Base-by-base conservation (phyloP, 441 rosid genomes). In the Corymbia citriodora region DNA sequence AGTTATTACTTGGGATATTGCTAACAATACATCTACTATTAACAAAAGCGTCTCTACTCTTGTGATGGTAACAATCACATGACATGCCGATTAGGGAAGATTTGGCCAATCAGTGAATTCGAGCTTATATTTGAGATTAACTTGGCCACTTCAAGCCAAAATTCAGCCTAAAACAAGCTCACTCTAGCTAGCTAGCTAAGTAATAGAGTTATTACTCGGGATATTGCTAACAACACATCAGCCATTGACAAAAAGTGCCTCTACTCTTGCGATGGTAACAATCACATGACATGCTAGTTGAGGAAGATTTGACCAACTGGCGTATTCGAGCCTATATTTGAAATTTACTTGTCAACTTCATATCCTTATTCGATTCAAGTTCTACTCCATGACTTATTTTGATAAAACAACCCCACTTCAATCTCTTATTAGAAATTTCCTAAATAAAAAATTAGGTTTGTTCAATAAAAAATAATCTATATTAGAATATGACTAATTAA, bases 21-120 rank as follows among this genome's bases (percentile, higher is more conserved):
- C 23, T 31, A 31, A 68, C 4, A 68, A 31, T 68, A 33, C 5
- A 68, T 9, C 12, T 31, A 68, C 23, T 23, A 68, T 9, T 1
- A 7, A 68, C 79, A 8, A 17, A 63, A 29, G 40, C 3, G 1
- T 45, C 23, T 68, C 40, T 68, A 68, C 17, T 68, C 45, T 9
- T 31, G 79, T 0, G 23, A 3, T 68, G 17, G 45, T 31, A 68
- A 8, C 0, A 4, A 23, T 68, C 23, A 17, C 12, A 68, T 68
- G 79, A 9, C 45, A 68, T 8, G 45, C 11, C 18, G 3, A 7
- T 9, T 3, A 17, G 0, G 21, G 79, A 68, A 68, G 23, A 68
- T 68, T 68, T 68, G 79, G 45, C 45, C 0, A 16, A 3, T 6
- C 4, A 0, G 49, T 0, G 15, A 18, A 25, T 18, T 36, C 6